Conservation (phyloP, 805 yeast species). For the Candida qinlingensis region DNA sequence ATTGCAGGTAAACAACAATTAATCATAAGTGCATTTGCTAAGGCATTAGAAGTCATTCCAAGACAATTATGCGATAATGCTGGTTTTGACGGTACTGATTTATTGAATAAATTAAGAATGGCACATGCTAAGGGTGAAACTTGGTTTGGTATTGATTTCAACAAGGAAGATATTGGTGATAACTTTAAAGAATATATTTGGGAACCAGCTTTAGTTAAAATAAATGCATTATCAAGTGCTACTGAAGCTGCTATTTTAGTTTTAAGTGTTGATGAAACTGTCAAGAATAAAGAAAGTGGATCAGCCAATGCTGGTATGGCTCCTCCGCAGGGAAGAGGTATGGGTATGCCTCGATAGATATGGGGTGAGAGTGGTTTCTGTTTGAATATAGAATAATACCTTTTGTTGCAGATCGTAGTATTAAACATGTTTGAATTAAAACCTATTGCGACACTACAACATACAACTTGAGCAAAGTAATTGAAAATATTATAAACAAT, state of each 20-base stretch:
- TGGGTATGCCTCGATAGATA: conserved; percentile 51
- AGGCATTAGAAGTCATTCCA: conserved; percentile 92
- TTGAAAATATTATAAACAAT: too few species aligned
- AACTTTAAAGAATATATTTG: conserved; percentile 85
- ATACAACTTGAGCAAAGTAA: too few species aligned
- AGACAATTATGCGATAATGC: conserved; percentile 97
- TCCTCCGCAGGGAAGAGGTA: conserved; percentile 58
- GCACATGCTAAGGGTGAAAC: conserved; percentile 89
- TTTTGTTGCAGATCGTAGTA: too few species aligned
- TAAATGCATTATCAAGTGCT: conserved; percentile 91
- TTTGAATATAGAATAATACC: background rate
- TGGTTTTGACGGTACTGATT: conserved; percentile 97
- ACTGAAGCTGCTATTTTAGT: conserved; percentile 94
- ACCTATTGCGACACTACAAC: too few species aligned
- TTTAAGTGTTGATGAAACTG: conserved; percentile 94
- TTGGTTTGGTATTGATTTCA: conserved; percentile 93
- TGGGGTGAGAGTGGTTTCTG: background rate
- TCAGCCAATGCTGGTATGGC: conserved; percentile 44
- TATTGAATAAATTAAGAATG: conserved; percentile 85
- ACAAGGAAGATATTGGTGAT: conserved; percentile 73
- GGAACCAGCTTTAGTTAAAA: conserved; percentile 96
- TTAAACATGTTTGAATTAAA: too few species aligned
- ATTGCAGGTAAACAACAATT: conserved; percentile 96
- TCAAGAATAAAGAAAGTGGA: conserved; percentile 63
- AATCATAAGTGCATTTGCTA: conserved; percentile 87